Conservation (phyloP, 2,329 filamentous ascomycete genomes). For the Colletotrichum lentis region DNA sequence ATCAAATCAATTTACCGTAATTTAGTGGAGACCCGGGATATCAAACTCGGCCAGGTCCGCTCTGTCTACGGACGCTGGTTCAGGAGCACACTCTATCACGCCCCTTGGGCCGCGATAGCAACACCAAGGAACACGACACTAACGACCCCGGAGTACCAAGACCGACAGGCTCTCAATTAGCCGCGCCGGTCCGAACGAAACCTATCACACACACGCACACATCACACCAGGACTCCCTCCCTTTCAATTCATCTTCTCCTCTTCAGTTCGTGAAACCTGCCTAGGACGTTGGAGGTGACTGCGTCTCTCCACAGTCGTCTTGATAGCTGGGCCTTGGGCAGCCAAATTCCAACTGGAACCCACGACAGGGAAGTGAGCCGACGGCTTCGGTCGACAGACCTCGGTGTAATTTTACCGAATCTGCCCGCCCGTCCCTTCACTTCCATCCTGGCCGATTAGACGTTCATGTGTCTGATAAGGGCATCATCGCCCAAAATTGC, state of each 20-base stretch:
- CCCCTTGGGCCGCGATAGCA: background rate
- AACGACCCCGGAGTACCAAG: slow-evolving; percentile 14
- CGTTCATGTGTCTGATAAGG: background rate
- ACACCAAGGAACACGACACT: background rate
- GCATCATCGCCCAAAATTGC: background rate
- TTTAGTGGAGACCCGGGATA: background rate
- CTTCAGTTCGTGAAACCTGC: slow-evolving; percentile 13
- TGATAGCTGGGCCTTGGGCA: background rate
- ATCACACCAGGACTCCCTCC: slow-evolving; percentile 25
- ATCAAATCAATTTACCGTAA: background rate
- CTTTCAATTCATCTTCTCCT: slow-evolving; percentile 24
- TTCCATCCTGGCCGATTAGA: background rate
- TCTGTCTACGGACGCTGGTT: background rate
- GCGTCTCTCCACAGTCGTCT: background rate
- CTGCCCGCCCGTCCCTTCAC: background rate
- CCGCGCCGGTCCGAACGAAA: slow-evolving; percentile 32
- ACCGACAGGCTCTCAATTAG: slow-evolving; percentile 21
- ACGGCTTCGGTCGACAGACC: background rate
- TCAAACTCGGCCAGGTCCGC: background rate
- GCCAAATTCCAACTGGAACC: background rate
- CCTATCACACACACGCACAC: background rate
- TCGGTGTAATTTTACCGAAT: slow-evolving; percentile 2
- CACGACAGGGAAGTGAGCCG: background rate
- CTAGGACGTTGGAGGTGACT: background rate
- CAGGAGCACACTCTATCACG: background rate